Evolutionary conservation across 2,329 filamentous ascomycete genomes (phyloP).

Genomic region (Aspergillus luchuensis): DNA sequence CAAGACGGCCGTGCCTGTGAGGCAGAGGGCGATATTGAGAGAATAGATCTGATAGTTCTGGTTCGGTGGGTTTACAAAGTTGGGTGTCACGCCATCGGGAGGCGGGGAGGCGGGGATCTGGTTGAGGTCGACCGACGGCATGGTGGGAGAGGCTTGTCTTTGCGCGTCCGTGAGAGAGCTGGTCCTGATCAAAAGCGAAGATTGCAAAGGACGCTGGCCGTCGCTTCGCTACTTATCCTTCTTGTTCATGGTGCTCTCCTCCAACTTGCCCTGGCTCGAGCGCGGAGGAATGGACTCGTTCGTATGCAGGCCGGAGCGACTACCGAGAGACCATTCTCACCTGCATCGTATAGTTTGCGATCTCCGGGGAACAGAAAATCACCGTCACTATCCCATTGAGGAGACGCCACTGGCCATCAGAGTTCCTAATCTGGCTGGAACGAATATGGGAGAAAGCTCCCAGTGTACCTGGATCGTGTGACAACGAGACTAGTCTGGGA

Average conservation of each 20-base stretch:
- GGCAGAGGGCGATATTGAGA: conserved; percentile 17
- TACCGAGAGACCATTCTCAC: not conserved
- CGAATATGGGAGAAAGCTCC: not conserved
- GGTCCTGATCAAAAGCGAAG: not conserved
- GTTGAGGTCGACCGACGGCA: conserved; percentile 13
- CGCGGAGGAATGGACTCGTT: not conserved
- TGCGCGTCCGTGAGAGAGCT: not conserved
- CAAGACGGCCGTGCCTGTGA: conserved; percentile 9
- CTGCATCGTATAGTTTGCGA: not conserved
- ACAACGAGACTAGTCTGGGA: not conserved
- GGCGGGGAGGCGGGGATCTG: conserved; percentile 13
- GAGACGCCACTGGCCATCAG: not conserved
- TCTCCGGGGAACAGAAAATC: not conserved
- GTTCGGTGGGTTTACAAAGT: conserved; percentile 14
- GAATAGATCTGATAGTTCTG: conserved; percentile 17
- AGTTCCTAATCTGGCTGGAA: not conserved
- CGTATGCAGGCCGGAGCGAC: not conserved
- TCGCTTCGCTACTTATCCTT: not conserved
- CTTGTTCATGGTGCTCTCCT: not conserved
- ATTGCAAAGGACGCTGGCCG: not conserved
- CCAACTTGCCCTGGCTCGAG: not conserved
- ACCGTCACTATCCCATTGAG: not conserved
- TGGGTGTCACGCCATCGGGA: conserved; percentile 15
- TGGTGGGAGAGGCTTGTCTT: not conserved
- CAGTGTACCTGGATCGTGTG: not conserved